Conservation (phyloP, 2,329 filamentous ascomycete species). For the Fusarium sulawesiense region DNA sequence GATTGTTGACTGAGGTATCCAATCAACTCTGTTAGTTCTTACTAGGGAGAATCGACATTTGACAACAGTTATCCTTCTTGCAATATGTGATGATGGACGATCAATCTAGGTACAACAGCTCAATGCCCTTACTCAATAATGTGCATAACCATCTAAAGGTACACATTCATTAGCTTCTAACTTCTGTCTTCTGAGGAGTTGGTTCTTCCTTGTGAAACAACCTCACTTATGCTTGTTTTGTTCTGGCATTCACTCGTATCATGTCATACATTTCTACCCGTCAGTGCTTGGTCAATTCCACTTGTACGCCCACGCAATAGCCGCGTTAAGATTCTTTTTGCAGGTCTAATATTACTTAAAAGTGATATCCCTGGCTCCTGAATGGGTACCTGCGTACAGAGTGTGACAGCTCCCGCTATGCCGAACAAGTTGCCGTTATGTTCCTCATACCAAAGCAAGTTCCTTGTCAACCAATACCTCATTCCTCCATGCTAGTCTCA, state of each 20-base stretch:
- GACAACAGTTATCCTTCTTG: too few species aligned
- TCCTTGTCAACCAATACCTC: background rate
- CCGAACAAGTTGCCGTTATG: background rate
- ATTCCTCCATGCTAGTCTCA: conserved; percentile 23
- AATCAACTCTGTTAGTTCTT: background rate
- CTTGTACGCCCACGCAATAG: conserved; percentile 2
- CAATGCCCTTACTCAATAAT: background rate
- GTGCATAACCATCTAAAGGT: background rate
- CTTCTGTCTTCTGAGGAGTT: background rate
- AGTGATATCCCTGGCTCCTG: background rate
- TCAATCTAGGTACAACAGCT: background rate
- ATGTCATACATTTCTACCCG: conserved; percentile 17
- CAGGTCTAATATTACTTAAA: background rate
- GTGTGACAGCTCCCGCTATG: conserved; percentile 16
- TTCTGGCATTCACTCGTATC: conserved; percentile 1
- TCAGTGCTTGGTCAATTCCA: conserved; percentile 1
- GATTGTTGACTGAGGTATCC: background rate
- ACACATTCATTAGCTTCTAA: background rate
- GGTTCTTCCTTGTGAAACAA: background rate
- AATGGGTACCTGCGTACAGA: conserved; percentile 25
- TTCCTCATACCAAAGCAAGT: background rate
- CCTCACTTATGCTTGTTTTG: conserved; percentile 8
- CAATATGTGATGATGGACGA: background rate
- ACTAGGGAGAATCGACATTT: background rate
- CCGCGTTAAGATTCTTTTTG: background rate